Conservation (phyloP, 768 basidiomycete genomes). For the Boletus rubroflammeus region DNA sequence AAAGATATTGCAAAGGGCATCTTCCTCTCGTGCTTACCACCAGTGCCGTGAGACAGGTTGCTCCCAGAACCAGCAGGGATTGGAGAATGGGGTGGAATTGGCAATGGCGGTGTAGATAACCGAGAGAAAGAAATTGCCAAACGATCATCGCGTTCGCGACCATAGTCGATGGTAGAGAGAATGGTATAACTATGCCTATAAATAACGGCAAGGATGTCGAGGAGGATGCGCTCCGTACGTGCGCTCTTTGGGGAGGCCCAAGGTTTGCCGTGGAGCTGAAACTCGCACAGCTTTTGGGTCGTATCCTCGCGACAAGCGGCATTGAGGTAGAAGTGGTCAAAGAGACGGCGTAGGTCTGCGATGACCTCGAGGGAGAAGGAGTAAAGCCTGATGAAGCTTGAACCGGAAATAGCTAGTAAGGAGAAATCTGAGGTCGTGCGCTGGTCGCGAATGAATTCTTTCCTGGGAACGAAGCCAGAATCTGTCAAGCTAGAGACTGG, state of each 20-base stretch:
- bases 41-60: constrained; percentile 36
- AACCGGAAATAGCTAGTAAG: constrained; percentile 63
- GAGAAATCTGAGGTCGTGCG: constrained; percentile 57
- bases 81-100: constrained; percentile 38
- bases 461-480: constrained; percentile 59
- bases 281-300: constrained; percentile 59
- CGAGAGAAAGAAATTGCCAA: constrained; percentile 69
- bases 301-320: constrained; percentile 52
- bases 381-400: constrained; percentile 64
- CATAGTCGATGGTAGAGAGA: constrained; percentile 72
- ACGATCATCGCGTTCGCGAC: constrained; percentile 70
- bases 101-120: constrained; percentile 34
- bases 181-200: constrained; percentile 61
- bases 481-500: constrained; percentile 36
- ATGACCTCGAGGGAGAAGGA: constrained; percentile 58
- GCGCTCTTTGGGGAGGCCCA: constrained; percentile 69
- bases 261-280: constrained; percentile 63
- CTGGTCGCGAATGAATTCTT: constrained; percentile 67
- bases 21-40: constrained; percentile 32
- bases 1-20: constrained; percentile 73
- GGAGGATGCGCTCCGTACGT: constrained; percentile 61
- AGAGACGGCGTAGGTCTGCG: constrained; percentile 49
- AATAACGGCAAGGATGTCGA: constrained; percentile 62
- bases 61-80: constrained; percentile 38
- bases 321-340: constrained; percentile 45